Conservation (phyloP, 106 monocot genomes). For the Posidonia australis region DNA sequence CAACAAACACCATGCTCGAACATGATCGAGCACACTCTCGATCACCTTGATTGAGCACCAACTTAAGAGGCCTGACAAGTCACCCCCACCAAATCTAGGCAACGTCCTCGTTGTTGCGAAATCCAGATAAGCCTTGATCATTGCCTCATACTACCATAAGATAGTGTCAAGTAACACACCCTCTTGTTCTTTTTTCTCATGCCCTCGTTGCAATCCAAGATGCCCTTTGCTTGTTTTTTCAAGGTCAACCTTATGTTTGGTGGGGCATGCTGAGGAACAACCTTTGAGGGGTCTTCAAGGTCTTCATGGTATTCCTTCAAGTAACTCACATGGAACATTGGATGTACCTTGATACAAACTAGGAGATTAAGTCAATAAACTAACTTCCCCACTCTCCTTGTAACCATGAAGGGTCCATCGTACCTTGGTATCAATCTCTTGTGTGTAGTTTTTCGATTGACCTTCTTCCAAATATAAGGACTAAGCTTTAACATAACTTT, state of each 20-base stretch:
- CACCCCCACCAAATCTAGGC: background rate
- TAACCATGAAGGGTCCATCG: background rate
- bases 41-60: no score
- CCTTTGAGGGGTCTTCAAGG: background rate
- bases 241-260: no score
- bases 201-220: background rate
- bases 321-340: background rate
- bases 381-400: background rate
- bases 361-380: background rate
- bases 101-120: background rate
- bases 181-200: background rate
- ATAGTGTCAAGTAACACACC: background rate
- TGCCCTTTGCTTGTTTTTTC: no score
- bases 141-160: background rate
- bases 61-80: background rate
- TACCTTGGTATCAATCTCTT: background rate
- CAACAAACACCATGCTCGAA: no score
- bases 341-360: background rate
- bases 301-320: background rate
- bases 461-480: conserved; percentile 1
- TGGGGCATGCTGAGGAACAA: no score
- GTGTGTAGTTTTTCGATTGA: background rate
- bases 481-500: conserved; percentile 1
- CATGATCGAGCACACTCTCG: no score
- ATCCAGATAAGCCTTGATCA: background rate